Evolutionary conservation across 805 yeast species (phyloP), one percentile per base, ranked within the genome.

Genomic region (Saccharomycopsis selenospora): DNA sequence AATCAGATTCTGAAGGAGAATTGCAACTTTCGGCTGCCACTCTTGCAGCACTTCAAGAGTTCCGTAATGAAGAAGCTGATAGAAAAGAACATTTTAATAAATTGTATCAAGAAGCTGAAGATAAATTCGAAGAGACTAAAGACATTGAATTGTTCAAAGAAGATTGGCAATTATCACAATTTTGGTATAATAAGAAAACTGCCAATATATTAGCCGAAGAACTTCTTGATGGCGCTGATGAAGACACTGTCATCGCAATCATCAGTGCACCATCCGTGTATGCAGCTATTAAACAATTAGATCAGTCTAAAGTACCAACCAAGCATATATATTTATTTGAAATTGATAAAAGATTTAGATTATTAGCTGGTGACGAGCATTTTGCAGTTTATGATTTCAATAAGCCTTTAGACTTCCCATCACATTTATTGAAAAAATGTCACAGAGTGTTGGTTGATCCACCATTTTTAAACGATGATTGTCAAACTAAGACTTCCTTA

Each of bases 131-230:
- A 45, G 56, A 56, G 13, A 59, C 60, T 43, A 64, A 75, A 47
- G 76, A 80, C 18, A 90, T 90, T 64, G 86, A 82, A 46, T 71
- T 78, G 33, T 89, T 89, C 63, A 72, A 84, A 60, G 96, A 89
- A 64, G 95, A 89, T 65, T 89, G 97, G 97, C 93, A 87, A 60
- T 70, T 90, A 33, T 87, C 95, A 1, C 97, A 89, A 64, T 89
- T 89, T 66, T 89, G 97, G 89, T 89, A 87, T 60, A 68, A 74
- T 49, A 90, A 87, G 52, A 65, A 69, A 2, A 89, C 96, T 0
- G 89, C 96, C 0, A 73, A 72, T 45, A 60, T 66, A 0, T 63
- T 87, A 17, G 93, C 87, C 0, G 76, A 75, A 52, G 93, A 86
- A 5, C 67, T 88, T 38, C 64, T 88, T 11, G 85, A 81, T 29